Base-by-base conservation (phyloP, 2,329 filamentous ascomycete species). In the Fonsecaea erecta region DNA sequence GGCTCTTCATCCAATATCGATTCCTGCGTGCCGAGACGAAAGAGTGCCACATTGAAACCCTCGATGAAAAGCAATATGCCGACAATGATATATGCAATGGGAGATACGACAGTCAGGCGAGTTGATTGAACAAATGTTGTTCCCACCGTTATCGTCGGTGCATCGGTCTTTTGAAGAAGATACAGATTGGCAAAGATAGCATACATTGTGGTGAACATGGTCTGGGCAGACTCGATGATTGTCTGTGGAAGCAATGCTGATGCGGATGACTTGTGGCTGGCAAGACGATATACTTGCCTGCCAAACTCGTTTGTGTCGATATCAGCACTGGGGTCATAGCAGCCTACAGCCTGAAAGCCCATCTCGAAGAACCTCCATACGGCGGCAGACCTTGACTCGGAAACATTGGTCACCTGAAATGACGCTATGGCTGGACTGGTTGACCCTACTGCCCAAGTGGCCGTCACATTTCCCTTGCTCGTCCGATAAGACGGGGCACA, bases 1-100 rank as follows among this genome's bases (percentile, higher is more conserved):
- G 55, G 55, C 37, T 59, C 55, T 26, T 59, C 55, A 18, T 40
- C 26, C 34, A 59, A 21, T 16, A 59, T 59, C 26, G 55, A 46
- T 7, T 59, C 55, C 30, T 48, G 55, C 4, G 8, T 26, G 12
- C 4, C 55, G 26, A 18, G 46, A 24, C 11, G 11, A 2, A 59
- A 59, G n/a, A 51, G 24, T 3, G 35, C 34, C 21, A 60, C 26
- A 40, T 28, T 52, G 24, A 53, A 34, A 9, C 7, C 40, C 3
- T 16, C 35, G 16, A 32, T n/a, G 14, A 52, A 9, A 46, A 46
- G 12, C 18, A 60, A 40, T 14, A 60, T 35, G 18, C 18, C n/a
- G n/a, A 60, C 35, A 43, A 60, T 32, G n/a, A 51, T 32, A 14
- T 51, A 60, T 16, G 56, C 56, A 26, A 52, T 43, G 7, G 56